Evolutionary conservation across 1,284 basidiomycete genomes (phyloP), one percentile per base, ranked within the genome.

Genomic region (Sporisorium sorghi): DNA sequence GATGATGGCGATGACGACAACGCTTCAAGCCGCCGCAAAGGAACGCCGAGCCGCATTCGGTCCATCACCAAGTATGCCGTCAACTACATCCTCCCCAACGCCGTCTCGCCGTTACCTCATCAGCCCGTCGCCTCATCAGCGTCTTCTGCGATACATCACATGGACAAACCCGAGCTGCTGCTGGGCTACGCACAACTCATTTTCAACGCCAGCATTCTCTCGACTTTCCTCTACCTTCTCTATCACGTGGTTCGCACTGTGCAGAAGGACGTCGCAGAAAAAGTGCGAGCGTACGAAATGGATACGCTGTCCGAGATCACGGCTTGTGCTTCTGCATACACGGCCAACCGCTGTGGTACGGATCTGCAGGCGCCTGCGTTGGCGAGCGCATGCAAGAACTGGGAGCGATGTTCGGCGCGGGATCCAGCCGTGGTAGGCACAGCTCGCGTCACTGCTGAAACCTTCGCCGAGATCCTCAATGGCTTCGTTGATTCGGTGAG

Each of bases 341-440:
- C 66, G 12, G 61, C 70, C 10, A 82, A 82, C 54, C 70, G 77
- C 17, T 82, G 80, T 53, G 80, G 80, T 30, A 78, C 80, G 1
- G 75, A 79, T 4, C 23, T 76, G 37, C 78, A 80, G 32, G 80
- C 79, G 15, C 80, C 80, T 2, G 80, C 79, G n/a, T 64, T 82
- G 6, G 62, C 80, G 1, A 56, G 61, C 21, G 79, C 79, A 7
- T 82, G 80, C 62, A 76, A 65, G 56, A 68, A 76, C 48, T 98
- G 96, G 96, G 92, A 95, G 81, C 90, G 90, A n/a, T 99, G 96
- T 85, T 97, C 97, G 92, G 90, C 91, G 84, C 91, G 93, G 59
- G 94, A 97, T 86, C 94, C 94, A 46, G 91, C 91, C 26, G 90
- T 91, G 37, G 90, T 97, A 23, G 94, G 94, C 0, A 91, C 93